phyloP scores from a whole-genome alignment of 106 monocot genomes.

The Dendrobium huoshanense region DNA sequence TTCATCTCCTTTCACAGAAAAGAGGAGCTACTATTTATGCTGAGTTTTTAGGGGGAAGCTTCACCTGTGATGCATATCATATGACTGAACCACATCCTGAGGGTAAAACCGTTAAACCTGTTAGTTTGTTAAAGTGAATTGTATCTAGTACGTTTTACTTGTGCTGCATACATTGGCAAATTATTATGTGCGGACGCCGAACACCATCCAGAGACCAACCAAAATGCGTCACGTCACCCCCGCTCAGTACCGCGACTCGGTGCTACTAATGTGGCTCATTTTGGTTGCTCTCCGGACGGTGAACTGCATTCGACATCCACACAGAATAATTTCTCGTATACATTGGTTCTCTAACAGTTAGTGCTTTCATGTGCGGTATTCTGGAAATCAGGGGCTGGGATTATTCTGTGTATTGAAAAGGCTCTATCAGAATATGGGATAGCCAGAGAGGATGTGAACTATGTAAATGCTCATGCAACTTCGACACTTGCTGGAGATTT shows the following conservation, averaged over 20 bases:
- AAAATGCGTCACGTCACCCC: no score
- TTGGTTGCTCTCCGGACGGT: no score
- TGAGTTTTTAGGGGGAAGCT: constrained; percentile 88
- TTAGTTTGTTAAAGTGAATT: background rate
- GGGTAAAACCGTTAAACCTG: constrained; percentile 25
- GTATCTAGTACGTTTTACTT: background rate
- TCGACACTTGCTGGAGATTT: constrained; percentile 87
- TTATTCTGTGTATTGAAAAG: constrained; percentile 83
- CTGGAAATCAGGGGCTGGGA: constrained; percentile 49
- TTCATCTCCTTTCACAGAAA: constrained; percentile 34
- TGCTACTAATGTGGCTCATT: no score
- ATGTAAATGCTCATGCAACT: constrained; percentile 98
- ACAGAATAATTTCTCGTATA: background rate
- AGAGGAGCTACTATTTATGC: constrained; percentile 94
- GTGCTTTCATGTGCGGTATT: background rate
- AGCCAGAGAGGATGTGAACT: constrained; percentile 88
- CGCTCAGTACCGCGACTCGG: no score
- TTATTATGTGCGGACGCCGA: no score
- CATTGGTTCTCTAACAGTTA: background rate
- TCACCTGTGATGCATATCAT: constrained; percentile 98
- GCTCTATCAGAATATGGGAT: constrained; percentile 76
- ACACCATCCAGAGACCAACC: no score
- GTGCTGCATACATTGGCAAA: background rate
- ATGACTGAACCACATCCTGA: constrained; percentile 98
- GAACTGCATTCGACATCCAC: no score